A percentile compares a stretch with the other conserved stretches of the same genome.
Conservation (phyloP, 345 rosid species). For the Eucalyptus caleyi region DNA sequence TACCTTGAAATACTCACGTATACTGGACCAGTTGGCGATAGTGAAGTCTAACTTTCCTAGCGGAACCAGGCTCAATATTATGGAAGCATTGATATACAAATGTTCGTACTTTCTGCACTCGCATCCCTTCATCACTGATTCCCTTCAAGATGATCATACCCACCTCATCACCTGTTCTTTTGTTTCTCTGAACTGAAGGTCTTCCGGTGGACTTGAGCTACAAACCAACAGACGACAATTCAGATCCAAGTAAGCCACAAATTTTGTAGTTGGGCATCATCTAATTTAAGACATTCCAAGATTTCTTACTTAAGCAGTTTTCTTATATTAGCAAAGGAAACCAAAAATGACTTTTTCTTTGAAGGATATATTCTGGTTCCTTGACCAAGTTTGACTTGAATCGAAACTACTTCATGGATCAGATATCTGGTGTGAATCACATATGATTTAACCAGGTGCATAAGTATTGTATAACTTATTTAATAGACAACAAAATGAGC, state of each 20-base stretch:
- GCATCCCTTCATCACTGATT: not conserved
- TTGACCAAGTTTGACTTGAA: too few species aligned
- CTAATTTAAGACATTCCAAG: not conserved
- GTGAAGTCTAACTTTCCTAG: not conserved
- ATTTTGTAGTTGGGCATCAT: not conserved
- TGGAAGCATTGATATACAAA: not conserved
- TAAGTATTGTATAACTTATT: too few species aligned
- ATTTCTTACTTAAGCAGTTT: not conserved
- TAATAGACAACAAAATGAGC: too few species aligned
- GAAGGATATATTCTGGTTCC: too few species aligned
- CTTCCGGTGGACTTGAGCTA: too few species aligned
- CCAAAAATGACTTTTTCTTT: not conserved
- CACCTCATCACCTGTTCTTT: too few species aligned
- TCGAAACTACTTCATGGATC: too few species aligned
- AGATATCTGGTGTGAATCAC: fast-evolving
- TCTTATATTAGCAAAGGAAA: not conserved
- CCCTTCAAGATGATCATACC: too few species aligned
- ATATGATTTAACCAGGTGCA: not conserved
- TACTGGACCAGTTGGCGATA: fast-evolving
- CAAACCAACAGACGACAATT: too few species aligned
- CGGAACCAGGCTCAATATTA: not conserved
- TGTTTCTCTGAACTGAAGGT: too few species aligned
- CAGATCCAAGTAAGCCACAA: not conserved
- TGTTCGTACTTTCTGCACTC: not conserved
- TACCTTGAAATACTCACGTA: fast-evolving